Base-by-base conservation (phyloP, 495 filamentous ascomycete species). In the Neurospora cerealis region DNA sequence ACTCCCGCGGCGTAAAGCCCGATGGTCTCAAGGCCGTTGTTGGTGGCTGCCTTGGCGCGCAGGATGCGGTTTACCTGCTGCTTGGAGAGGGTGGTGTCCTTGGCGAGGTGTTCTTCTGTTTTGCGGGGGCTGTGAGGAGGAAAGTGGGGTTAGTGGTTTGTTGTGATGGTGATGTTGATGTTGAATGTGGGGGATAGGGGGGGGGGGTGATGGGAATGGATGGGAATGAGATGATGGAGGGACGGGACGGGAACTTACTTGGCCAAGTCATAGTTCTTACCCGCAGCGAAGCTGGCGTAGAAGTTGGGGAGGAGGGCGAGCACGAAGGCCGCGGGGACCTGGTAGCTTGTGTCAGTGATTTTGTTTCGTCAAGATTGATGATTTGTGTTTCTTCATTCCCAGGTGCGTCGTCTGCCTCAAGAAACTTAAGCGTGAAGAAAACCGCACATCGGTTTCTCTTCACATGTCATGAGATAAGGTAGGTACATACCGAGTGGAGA, bases 1-100 rank as follows among this genome's bases (percentile, higher is more conserved):
- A 89, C 83, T 44, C 79, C 84, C 0, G 85, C 84, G 0, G 87
- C 85, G 77, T 81, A 88, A 36, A 87, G 73, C 39, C 81, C 82
- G 24, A 89, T 75, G 24, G 84, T 86, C 77, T 89, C 87, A 71
- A 86, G 83, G 70, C 80, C 84, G 73, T 89, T 89, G 36, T 78
- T 70, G 17, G 77, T 54, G n/a, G 85, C 86, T 6, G 83, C 78
- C 69, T 86, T 83, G 75, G 84, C 87, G 66, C 86, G 85, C 34
- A 79, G 60, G 77, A 89, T 85, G 46, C 80, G 81, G 19, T 70
- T 73, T 71, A 41, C 4, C 24, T 60, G 32, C 54, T 21, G 28
- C 71, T 85, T 84, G 78, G 85, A 80, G 62, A 87, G 32, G 17
- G 81, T 73, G 6, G 82, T 81, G 73, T 87, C 83, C 44, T 82